These are phyloP conservation scores for Psidium friedrichsthalianum DNA, from an alignment of 345 rosid genomes.

Conservation along the genomic window DNA sequence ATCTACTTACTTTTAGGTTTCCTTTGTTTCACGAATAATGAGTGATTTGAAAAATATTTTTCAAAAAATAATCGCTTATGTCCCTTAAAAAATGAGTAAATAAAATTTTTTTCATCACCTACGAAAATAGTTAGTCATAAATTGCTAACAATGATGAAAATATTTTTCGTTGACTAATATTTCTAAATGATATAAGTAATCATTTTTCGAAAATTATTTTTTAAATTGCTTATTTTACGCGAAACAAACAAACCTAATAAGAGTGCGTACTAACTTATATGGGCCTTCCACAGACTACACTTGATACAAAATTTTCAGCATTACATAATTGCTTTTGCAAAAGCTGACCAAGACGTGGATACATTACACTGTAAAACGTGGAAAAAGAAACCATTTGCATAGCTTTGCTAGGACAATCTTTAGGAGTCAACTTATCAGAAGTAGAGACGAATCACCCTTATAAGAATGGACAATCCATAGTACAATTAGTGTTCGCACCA, in stretches of 20 bases:
- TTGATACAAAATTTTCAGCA: background rate
- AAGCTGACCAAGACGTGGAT: background rate
- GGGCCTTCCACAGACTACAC: background rate
- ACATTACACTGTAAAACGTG: background rate
- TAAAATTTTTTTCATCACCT: too few species aligned
- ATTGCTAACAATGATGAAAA: too few species aligned
- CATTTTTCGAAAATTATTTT: too few species aligned
- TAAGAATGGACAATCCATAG: background rate
- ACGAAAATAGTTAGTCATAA: too few species aligned
- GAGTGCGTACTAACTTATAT: background rate
- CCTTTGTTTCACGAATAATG: too few species aligned
- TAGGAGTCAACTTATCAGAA: background rate
- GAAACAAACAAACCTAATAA: background rate
- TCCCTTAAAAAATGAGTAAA: too few species aligned
- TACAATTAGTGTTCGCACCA: background rate
- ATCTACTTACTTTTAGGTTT: too few species aligned
- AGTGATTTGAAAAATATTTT: too few species aligned
- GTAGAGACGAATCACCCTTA: background rate
- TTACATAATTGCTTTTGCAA: background rate
- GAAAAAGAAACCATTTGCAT: background rate
- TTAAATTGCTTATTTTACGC: too few species aligned
- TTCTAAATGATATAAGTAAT: too few species aligned
- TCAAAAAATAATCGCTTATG: too few species aligned
- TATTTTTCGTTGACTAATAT: too few species aligned
- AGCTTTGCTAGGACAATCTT: background rate